Evolutionary conservation across 2,329 filamentous ascomycete species (phyloP).

Genomic region (Dendrostoma leiphaemia): DNA sequence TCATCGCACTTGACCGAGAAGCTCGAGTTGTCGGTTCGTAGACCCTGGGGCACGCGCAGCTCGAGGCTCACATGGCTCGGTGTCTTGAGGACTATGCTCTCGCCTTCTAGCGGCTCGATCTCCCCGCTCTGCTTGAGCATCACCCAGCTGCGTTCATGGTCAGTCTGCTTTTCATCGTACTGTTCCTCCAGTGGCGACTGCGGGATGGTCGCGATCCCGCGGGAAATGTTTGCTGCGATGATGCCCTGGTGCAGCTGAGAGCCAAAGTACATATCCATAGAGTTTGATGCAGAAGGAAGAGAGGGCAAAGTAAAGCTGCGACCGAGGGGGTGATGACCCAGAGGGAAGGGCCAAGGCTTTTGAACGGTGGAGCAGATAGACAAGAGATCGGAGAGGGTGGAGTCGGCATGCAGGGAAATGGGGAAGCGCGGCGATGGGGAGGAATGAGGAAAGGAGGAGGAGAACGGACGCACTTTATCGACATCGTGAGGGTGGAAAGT

Average conservation of each 20-base stretch:
- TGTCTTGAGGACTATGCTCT: constrained; percentile 78
- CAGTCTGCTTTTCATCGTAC: constrained; percentile 43
- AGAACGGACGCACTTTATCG: constrained; percentile 50
- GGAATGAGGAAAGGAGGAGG: constrained; percentile 3
- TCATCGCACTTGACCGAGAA: constrained; percentile 71
- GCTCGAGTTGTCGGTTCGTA: constrained; percentile 55
- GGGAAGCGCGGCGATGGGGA: constrained; percentile 8
- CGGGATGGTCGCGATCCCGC: constrained; percentile 24
- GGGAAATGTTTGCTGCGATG: constrained; percentile 43
- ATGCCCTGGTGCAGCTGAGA: constrained; percentile 23
- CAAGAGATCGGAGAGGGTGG: constrained; percentile 7
- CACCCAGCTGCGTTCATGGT: constrained; percentile 71
- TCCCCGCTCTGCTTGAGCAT: constrained; percentile 76
- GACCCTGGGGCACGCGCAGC: constrained; percentile 67
- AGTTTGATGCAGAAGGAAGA: constrained; percentile 12
- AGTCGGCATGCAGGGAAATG: constrained; percentile 4
- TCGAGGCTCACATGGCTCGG: constrained; percentile 76
- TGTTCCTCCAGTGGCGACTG: constrained; percentile 27
- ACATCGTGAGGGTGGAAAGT: constrained; percentile 44
- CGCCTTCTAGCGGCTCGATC: constrained; percentile 82
- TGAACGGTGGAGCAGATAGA: background rate
- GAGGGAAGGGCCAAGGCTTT: background rate
- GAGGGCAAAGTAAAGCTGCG: background rate
- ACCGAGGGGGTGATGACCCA: background rate
- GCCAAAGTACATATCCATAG: constrained; percentile 14